Conservation (phyloP, 2,329 filamentous ascomycete species). For the Colletotrichum orchidophilum region DNA sequence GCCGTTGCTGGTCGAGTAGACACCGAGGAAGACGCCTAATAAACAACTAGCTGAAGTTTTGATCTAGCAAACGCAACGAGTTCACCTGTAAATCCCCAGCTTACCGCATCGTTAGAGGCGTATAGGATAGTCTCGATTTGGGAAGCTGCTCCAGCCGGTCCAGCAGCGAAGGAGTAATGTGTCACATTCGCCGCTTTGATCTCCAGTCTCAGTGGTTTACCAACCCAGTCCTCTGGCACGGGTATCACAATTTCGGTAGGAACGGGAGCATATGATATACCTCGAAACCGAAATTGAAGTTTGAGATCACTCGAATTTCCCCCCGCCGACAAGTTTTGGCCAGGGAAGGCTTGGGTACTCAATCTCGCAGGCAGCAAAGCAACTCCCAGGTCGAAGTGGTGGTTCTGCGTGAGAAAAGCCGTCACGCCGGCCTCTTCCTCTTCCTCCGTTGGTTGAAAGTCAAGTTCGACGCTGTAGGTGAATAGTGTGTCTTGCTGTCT, state of each 20-base stretch:
- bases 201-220: conserved; percentile 47
- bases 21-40: conserved; percentile 58
- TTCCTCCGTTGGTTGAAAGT: conserved; percentile 47
- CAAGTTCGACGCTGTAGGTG: conserved; percentile 56
- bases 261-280: conserved; percentile 51
- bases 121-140: conserved; percentile 47
- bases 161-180: conserved; percentile 53
- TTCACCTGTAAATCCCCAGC: conserved; percentile 45
- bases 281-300: conserved; percentile 56
- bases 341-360: conserved; percentile 9
- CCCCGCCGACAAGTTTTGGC: background rate
- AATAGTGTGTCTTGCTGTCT: conserved; percentile 66
- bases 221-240: conserved; percentile 50
- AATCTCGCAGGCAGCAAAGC: conserved; percentile 34
- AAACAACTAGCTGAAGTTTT: background rate
- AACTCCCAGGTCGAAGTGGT: conserved; percentile 59
- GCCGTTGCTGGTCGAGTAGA: conserved; percentile 63
- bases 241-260: conserved; percentile 47
- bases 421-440: conserved; percentile 63
- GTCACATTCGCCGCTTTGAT: conserved; percentile 55
- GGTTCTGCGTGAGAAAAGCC: conserved; percentile 62
- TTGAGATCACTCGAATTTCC: conserved; percentile 36
- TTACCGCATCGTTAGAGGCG: conserved; percentile 17
- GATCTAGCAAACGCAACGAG: background rate
- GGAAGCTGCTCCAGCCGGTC: conserved; percentile 43